Percentiles rank a stretch among this genome's conserved stretches.
phyloP scores from a whole-genome alignment of 768 basidiomycete genomes.

The Punctularia strigosozonata region DNA sequence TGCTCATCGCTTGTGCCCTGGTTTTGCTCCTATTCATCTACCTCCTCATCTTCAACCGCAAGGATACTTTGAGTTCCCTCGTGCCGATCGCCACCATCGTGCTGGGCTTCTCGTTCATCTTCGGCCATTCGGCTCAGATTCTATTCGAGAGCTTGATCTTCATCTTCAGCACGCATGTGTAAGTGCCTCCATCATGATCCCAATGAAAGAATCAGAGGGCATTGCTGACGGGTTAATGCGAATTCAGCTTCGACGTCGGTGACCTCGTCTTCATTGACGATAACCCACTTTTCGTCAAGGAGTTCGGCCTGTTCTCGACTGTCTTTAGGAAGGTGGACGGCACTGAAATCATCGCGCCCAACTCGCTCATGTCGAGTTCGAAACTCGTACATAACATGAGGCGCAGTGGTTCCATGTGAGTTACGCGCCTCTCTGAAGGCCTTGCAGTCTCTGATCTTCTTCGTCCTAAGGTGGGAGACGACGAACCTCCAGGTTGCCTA shows the following conservation, averaged over 20 bases:
- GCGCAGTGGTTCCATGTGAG: constrained; percentile 63
- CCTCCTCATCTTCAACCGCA: constrained; percentile 63
- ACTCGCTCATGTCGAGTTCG: constrained; percentile 53
- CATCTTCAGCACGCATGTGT: constrained; percentile 78
- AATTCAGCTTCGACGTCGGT: constrained; percentile 78
- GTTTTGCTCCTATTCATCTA: constrained; percentile 54
- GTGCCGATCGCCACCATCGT: constrained; percentile 73
- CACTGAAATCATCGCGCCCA: constrained; percentile 70
- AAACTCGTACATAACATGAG: constrained; percentile 75
- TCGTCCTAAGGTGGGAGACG: constrained; percentile 55
- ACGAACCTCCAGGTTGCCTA: constrained; percentile 57
- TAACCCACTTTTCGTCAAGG: constrained; percentile 48
- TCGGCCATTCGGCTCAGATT: constrained; percentile 70
- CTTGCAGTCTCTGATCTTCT: not conserved
- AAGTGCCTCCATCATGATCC: no score
- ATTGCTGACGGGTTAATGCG: no score
- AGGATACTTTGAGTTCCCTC: constrained; percentile 55
- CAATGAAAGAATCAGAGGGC: no score
- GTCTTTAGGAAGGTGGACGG: constrained; percentile 73
- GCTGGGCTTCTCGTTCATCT: constrained; percentile 78
- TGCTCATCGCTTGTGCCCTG: constrained; percentile 47
- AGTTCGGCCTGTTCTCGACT: constrained; percentile 74
- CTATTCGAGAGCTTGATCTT: constrained; percentile 77
- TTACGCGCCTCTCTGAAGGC: constrained; percentile 3
- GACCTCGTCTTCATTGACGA: constrained; percentile 77